Base-by-base conservation (phyloP, 1,139 yeast genomes). In the Taphrina betulina region DNA sequence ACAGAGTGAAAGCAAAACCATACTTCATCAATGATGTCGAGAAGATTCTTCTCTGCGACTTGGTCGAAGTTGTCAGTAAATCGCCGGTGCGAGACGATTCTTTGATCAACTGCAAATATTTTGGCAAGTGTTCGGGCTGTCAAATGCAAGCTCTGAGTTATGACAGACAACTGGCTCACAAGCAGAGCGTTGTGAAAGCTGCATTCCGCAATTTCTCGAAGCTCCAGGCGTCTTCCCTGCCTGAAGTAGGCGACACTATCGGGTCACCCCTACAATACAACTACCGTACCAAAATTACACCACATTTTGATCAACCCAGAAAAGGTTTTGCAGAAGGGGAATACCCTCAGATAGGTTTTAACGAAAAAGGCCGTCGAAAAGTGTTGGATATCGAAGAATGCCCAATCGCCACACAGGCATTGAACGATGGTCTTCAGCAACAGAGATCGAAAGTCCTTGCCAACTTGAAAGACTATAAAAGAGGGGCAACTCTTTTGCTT, bases 371-470 rank as follows among this genome's bases (percentile, higher is more conserved):
- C 82, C 50, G 83, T 79, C 72, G 92, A 83, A 28, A 73, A 69
- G 63, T 90, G 82, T 72, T 92, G 61, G 98, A 92, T 68, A 90
- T 92, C 62, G 98, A 92, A 67, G 96, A 89, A 62, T 92, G 98
- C 69, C 73, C 82, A 4, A 88, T 92, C 63, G 98, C 96, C 3
- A 92, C 98, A 0, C 72, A 74, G 1, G 80, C 85, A 33, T 77
- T 92, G 33, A 86, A 90, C 68, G 68, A 72, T 45, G 96, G 95
- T 1, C 74, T 90, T 75, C 68, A 69, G n/a, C 79, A 81, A 63
- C 95, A 89, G 69, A 76, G 96, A 59, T 66, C 64, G 10, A 74
- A 74, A 38, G 81, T 85, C 57, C 70, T 70, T 24, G 71, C 71
- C 3, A 77, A 77, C 5, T 84, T 73, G 69, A 72, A 68, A 14